These are phyloP conservation scores for Juglanconis oblonga DNA, from an alignment of 2,329 filamentous ascomycete species.

Conservation along the genomic window DNA sequence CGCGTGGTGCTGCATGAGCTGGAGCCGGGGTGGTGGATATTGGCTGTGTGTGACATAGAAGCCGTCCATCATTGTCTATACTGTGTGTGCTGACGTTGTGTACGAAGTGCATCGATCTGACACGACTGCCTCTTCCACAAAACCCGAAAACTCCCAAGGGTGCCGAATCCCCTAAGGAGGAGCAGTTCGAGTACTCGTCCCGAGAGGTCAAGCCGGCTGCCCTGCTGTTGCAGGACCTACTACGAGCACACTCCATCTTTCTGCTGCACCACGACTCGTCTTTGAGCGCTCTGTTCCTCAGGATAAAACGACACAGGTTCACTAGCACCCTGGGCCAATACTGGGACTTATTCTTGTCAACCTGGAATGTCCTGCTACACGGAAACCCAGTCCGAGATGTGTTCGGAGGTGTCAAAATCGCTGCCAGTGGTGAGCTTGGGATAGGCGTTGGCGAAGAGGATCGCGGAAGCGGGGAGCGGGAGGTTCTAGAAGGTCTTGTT, in stretches of 20 bases:
- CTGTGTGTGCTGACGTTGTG: not conserved
- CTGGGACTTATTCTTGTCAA: slow-evolving; percentile 68
- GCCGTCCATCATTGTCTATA: not conserved
- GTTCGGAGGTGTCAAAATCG: slow-evolving; percentile 81
- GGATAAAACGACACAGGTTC: slow-evolving; percentile 65
- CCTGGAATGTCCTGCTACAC: slow-evolving; percentile 87
- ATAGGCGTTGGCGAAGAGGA: slow-evolving; percentile 95
- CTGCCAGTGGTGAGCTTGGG: slow-evolving; percentile 85
- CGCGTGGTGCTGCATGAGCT: slow-evolving; percentile 83
- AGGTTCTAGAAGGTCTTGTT: slow-evolving; percentile 87
- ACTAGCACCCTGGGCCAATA: slow-evolving; percentile 71
- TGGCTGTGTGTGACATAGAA: slow-evolving; percentile 53
- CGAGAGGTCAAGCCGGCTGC: slow-evolving; percentile 83
- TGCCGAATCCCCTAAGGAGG: slow-evolving; percentile 23
- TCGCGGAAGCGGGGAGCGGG: slow-evolving; percentile 87
- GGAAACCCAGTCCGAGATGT: slow-evolving; percentile 81
- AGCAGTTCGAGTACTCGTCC: slow-evolving; percentile 74
- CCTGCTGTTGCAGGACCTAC: slow-evolving; percentile 75
- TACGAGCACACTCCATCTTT: slow-evolving; percentile 80
- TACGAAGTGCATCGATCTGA: slow-evolving; percentile 73
- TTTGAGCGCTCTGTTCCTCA: slow-evolving; percentile 66
- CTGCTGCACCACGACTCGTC: slow-evolving; percentile 81
- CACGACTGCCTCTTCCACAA: slow-evolving; percentile 63
- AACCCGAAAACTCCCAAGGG: slow-evolving; percentile 32
- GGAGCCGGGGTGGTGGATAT: slow-evolving; percentile 91